Percentiles rank a stretch among this genome's conserved stretches.
These are phyloP conservation scores for Fusarium sp. DNA, from an alignment of 2,329 filamentous ascomycete species.

Conservation along the genomic window DNA sequence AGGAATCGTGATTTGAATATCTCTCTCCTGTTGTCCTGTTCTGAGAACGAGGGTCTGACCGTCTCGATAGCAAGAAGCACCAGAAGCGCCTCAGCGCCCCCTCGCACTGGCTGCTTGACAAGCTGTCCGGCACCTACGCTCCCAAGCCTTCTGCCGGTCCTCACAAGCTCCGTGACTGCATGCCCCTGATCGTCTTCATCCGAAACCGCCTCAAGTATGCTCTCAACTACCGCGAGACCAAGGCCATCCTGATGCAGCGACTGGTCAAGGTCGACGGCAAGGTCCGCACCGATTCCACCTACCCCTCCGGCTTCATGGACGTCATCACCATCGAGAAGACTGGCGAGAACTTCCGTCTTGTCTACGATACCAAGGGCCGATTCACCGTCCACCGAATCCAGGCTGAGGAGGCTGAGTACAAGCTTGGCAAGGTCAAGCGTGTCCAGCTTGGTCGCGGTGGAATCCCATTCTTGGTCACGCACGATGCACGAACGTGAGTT, in stretches of 20 bases:
- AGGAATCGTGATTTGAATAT: constrained; percentile 12
- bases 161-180: constrained; percentile 99
- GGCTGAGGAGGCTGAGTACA: constrained; percentile 98
- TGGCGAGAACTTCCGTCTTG: constrained; percentile 99
- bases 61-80: constrained; percentile 86
- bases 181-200: constrained; percentile 99
- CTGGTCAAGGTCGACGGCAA: constrained; percentile 99
- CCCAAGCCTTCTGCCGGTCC: constrained; percentile 81
- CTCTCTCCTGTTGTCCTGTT: neutral
- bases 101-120: constrained; percentile 99
- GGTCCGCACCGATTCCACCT: constrained; percentile 98
- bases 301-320: constrained; percentile 99
- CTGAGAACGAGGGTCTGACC: constrained; percentile 44
- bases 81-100: constrained; percentile 99
- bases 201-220: constrained; percentile 98
- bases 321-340: constrained; percentile 99
- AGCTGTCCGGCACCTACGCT: constrained; percentile 91
- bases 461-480: constrained; percentile 99
- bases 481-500: constrained; percentile 99
- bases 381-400: constrained; percentile 99
- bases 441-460: constrained; percentile 99
- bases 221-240: constrained; percentile 97
- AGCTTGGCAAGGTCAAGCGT: constrained; percentile 99
- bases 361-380: constrained; percentile 99
- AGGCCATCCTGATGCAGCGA: constrained; percentile 98